Evolutionary conservation across 345 rosid genomes (phyloP), one percentile per base, ranked within the genome.

Genomic region (Camelina laxa): DNA sequence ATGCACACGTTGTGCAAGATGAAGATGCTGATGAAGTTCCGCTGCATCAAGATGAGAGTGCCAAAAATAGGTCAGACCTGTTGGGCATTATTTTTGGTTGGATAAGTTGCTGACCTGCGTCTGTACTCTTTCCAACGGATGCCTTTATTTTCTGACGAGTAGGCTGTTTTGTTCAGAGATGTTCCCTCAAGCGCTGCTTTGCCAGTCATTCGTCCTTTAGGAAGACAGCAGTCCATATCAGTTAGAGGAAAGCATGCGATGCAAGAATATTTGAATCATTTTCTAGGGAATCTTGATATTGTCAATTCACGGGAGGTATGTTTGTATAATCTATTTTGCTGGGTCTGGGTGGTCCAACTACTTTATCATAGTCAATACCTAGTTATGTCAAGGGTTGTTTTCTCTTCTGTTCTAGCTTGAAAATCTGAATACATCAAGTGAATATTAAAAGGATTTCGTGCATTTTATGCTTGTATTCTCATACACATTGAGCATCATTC

Each of bases 141-240:
- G 42, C 48, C 59, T 35, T 31, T 69, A 3, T 60, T 47, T 54
- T 60, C 64, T 79, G 31, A 72, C 58, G 4, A 65, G 55, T 77
- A 59, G 81, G 17, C 44, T 82, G 82, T 86, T 80, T 74, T 79
- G 66, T 85, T 70, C 90, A 95, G 99, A 87, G 88, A 92, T 85
- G 96, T 95, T 85, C 99, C 99, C 16, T 91, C 99, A 60, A 92
- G 85, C 67, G 99, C 99, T 78, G 99, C 96, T 76, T 83, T 95
- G 72, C 91, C 96, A 38, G 90, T 95, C 67, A 88, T 95, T 70
- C 93, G 96, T 56, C 99, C 99, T 16, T 69, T 95, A 66, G 96
- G 97, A 67, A 88, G 96, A 83, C 99, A 92, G 73, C 86, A 91
- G 75, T 89, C 99, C 2, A 88, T 95, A 73, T 87, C 99, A 1